Evolutionary conservation across 768 basidiomycete species (phyloP), one percentile per base, ranked within the genome.

Genomic region (Boletus edulis): DNA sequence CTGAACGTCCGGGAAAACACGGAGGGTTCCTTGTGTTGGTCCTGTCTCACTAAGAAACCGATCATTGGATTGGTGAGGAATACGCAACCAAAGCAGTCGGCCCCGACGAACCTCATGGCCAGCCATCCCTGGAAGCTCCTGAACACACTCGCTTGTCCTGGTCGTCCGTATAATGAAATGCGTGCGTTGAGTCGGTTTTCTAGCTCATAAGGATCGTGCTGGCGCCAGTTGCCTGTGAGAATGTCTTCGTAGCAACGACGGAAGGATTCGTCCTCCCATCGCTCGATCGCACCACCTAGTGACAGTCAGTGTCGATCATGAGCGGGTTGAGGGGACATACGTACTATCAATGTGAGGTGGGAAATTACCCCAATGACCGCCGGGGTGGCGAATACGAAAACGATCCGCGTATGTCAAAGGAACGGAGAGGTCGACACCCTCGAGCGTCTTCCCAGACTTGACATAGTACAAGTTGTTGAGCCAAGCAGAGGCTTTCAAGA

Each of bases 91-190:
- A 32, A 22, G 37, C n/a, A 29, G 27, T 14, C 17, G 57, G 17
- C 57, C 49, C 17, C 54, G 50, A 53, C 63, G 4, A 43, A 86
- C 84, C 82, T 85, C 75, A 87, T 75, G 2, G 86, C 78, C 14
- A 87, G 67, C 89, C 88, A 91, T n/a, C 87, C 88, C 62, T 90
- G 89, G 74, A 85, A 91, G 3, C 84, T 82, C 49, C 81, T 73
- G 64, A 84, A 82, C 8, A 82, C 75, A 52, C 68, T 81, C 22
- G 79, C 76, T 68, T 81, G 83, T 53, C 74, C 77, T 6, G 78
- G 76, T 15, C 78, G 75, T 39, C 82, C 77, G 68, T 89, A 89
- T 53, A 91, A 61, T 18, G 86, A 86, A 46, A 74, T 83, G 35
- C 79, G 72, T 1, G 87, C 89, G 53, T 81, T 67, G 27, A 89